Base-by-base conservation (phyloP, 805 yeast species). In the Komagataella kurtzmanii region DNA sequence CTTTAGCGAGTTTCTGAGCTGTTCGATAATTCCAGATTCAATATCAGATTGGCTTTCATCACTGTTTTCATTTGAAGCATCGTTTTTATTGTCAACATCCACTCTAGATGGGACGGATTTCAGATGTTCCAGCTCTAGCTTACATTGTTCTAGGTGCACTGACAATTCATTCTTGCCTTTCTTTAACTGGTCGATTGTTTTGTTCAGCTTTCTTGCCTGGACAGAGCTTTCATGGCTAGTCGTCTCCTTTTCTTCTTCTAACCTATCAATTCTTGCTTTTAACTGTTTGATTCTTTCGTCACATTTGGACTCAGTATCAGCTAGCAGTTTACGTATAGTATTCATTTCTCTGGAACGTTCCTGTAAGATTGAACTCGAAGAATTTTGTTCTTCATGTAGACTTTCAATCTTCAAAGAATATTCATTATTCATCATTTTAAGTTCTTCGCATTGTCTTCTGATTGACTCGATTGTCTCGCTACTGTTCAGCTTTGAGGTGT, bases 321-420 rank as follows among this genome's bases (percentile, higher is more conserved):
- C 64, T 24, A 90, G 61, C 44, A 88, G 63, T 53, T 85, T 71
- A 57, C 95, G 74, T 65, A 89, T 77, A 0, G 88, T 80, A 1
- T 81, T 71, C 0, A 88, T 74, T 65, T 91, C 98, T 50, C 90
- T 72, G 0, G 86, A 80, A 54, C 95, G 77, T 59, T 89, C 96
- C 60, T 83, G 93, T 2, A 90, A 65, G 64, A 82, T 71, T 36
- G 78, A 75, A 52, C 88, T 76, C 3, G 86, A 71, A 53, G 90
- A 97, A 8, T 76, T 70, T n/a, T 91, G 67, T 60, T 90, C 97
- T 52, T 88, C 96, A 57, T 86, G 89, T 24, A 90, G 63, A 1
- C 80, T 76, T 52, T 85, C 89, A 19, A 78, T 71, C 55, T 78
- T 75, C 51, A 72, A 72, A 46, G 73, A 74, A 1, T 81, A 69